phyloP scores from a whole-genome alignment of 768 basidiomycete genomes.

The Pulveroboletus ravenelii region DNA sequence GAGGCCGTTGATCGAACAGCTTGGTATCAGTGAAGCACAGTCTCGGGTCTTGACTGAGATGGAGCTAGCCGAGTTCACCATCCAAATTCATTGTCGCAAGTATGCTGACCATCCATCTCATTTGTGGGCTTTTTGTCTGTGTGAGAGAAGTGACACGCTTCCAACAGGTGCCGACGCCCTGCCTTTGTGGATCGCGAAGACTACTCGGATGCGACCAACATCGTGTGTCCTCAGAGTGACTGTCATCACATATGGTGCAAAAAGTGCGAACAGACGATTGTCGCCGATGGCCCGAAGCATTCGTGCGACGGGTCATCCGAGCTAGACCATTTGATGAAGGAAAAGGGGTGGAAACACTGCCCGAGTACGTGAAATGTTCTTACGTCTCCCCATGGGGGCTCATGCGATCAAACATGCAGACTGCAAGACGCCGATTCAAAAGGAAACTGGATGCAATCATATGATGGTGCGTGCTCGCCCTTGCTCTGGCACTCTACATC shows the following conservation, averaged over 20 bases:
- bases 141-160: not conserved
- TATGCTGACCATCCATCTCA: conserved; percentile 19
- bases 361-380: conserved; percentile 38
- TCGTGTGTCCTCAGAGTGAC: conserved; percentile 45
- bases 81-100: conserved; percentile 48
- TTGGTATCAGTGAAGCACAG: conserved; percentile 43
- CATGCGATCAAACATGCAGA: conserved; percentile 22
- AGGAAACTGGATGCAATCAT: conserved; percentile 52
- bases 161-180: conserved; percentile 43
- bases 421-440: conserved; percentile 47
- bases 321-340: conserved; percentile 46
- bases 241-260: conserved; percentile 61
- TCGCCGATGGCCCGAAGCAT: conserved; percentile 38
- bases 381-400: not conserved
- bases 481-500: not conserved
- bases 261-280: conserved; percentile 43
- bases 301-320: conserved; percentile 58
- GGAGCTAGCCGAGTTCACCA: conserved; percentile 40
- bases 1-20: conserved; percentile 35
- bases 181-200: conserved; percentile 50
- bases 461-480: conserved; percentile 40
- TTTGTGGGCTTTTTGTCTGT: not conserved
- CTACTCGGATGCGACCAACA: conserved; percentile 34
- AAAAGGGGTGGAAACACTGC: conserved; percentile 61
- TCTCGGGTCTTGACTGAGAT: conserved; percentile 42